These are phyloP conservation scores for Sesbania bispinosa DNA, from an alignment of 306 rosid species.

Conservation along the genomic window DNA sequence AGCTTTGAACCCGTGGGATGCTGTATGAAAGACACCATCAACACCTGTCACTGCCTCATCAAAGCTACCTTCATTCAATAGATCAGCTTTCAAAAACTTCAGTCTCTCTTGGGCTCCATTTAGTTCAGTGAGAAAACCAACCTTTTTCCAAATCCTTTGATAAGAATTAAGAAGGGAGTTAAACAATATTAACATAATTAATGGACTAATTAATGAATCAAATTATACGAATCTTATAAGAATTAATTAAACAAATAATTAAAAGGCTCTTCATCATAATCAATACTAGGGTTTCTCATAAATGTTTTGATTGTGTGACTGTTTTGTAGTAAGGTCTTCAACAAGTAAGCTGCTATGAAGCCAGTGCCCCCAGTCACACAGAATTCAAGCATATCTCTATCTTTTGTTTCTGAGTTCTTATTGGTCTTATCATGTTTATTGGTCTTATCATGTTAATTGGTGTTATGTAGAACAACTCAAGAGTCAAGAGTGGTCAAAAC, in stretches of 20 bases:
- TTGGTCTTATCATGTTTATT: no score
- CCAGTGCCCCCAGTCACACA: conserved; percentile 89
- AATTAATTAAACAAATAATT: no score
- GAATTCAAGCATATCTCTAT: conserved; percentile 61
- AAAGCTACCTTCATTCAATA: conserved; percentile 65
- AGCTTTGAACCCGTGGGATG: no score
- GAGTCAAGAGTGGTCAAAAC: no score
- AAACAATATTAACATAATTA: background rate
- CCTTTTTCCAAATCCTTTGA: conserved; percentile 52
- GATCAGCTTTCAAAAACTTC: conserved; percentile 59
- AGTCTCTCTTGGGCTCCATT: conserved; percentile 69
- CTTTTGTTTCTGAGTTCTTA: background rate
- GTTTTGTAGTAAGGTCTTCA: conserved; percentile 61
- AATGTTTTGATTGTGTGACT: conserved; percentile 67
- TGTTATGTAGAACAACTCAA: no score
- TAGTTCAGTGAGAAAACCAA: conserved; percentile 55
- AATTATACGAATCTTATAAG: no score
- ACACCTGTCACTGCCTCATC: conserved; percentile 66
- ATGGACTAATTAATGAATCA: no score
- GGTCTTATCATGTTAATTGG: no score
- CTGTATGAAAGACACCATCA: conserved; percentile 83
- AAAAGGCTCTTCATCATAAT: no score
- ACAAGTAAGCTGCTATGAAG: conserved; percentile 64
- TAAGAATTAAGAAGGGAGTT: background rate
- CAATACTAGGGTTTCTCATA: conserved; percentile 73